Percentiles rank a stretch among this genome's conserved stretches.
Evolutionary conservation across 1,284 basidiomycete genomes (phyloP).

Genomic region (Tausonia pullulans): DNA sequence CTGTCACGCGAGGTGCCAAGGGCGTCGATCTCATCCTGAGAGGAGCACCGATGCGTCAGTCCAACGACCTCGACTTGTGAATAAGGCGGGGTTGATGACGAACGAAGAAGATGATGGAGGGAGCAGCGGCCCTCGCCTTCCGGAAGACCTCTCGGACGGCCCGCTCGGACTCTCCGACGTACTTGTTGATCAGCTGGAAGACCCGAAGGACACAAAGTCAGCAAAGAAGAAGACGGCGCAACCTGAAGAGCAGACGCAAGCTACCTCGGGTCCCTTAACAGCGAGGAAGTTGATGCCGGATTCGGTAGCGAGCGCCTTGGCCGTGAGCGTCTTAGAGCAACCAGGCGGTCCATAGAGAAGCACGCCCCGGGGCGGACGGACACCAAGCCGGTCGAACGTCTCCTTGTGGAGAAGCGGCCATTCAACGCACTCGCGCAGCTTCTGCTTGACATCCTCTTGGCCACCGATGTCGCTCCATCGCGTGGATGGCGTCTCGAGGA

Average conservation of each 20-base stretch:
- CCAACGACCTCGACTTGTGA: background rate
- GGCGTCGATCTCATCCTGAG: conserved; percentile 92
- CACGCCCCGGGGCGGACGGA: conserved; percentile 78
- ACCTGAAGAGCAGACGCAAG: conserved; percentile 20
- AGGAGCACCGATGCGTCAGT: background rate
- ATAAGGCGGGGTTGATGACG: conserved; percentile 27
- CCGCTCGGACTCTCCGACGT: conserved; percentile 91
- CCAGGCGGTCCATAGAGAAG: conserved; percentile 94
- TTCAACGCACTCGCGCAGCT: conserved; percentile 76
- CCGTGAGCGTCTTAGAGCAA: conserved; percentile 92
- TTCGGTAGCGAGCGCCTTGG: conserved; percentile 86
- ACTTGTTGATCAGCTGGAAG: conserved; percentile 79
- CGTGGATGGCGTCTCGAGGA: conserved; percentile 73
- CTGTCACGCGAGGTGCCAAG: conserved; percentile 66
- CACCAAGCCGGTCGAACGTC: conserved; percentile 75
- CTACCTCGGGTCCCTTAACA: conserved; percentile 92
- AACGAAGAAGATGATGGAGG: conserved; percentile 93
- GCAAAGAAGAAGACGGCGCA: background rate
- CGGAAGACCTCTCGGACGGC: conserved; percentile 90
- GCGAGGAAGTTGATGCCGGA: conserved; percentile 94
- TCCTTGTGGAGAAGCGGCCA: conserved; percentile 86
- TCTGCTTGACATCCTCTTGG: conserved; percentile 64
- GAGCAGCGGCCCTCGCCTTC: conserved; percentile 85
- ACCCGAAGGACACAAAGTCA: background rate
- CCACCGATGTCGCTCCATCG: conserved; percentile 85